Evolutionary conservation across 345 rosid genomes (phyloP).

Genomic region (Citrus sinensis): DVS_A1.0 CM039164.1:21525001-21525500

Average conservation of each 20-base stretch:
- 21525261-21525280: constrained; percentile 34
- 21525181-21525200: not conserved
- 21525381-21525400: not conserved
- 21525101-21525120: too few species aligned
- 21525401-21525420: not conserved
- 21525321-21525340: constrained; percentile 82
- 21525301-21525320: constrained; percentile 85
- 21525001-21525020: too few species aligned
- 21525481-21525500: not conserved
- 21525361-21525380: constrained; percentile 76
- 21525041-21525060: too few species aligned
- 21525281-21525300: constrained; percentile 51
- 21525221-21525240: not conserved
- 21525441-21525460: not conserved
- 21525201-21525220: not conserved
- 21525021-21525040: too few species aligned
- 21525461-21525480: not conserved
- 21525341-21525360: constrained; percentile 76
- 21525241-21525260: not conserved
- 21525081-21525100: too few species aligned
- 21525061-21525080: too few species aligned
- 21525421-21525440: not conserved
- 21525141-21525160: not conserved
- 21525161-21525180: not conserved
- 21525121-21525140: not conserved